These are phyloP conservation scores for Mycena albidolilacea DNA, from an alignment of 768 basidiomycete genomes.

Conservation along the genomic window DNA sequence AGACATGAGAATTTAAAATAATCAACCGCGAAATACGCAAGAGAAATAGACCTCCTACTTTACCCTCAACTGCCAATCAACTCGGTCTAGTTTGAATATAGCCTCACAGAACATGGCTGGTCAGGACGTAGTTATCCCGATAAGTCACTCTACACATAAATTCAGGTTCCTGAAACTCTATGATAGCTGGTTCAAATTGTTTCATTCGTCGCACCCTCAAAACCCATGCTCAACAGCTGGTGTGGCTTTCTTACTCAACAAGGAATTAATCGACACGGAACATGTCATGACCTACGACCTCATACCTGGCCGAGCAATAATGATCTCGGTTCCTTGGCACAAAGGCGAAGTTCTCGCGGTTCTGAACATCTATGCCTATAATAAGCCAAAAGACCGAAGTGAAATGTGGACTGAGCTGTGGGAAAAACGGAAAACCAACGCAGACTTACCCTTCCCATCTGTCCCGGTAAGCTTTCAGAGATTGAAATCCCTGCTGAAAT, in stretches of 20 bases:
- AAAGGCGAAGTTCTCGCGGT: slow-evolving; percentile 3
- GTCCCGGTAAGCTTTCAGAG: not conserved
- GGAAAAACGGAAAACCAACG: slow-evolving; percentile 1
- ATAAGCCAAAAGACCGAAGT: not conserved
- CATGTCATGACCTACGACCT: not conserved
- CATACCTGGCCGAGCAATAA: slow-evolving; percentile 7
- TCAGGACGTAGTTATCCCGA: not conserved
- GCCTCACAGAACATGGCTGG: not conserved
- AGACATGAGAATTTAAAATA: not conserved
- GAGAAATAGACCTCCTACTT: not conserved
- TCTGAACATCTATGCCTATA: slow-evolving; percentile 21
- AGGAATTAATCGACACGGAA: slow-evolving; percentile 4
- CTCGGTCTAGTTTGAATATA: not conserved
- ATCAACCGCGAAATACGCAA: not conserved
- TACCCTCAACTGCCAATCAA: not conserved
- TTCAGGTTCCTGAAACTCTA: slow-evolving; percentile 4
- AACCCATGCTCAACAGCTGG: slow-evolving; percentile 4
- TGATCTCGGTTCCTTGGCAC: slow-evolving; percentile 10
- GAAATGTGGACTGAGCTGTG: not conserved
- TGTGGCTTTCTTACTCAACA: slow-evolving; percentile 6
- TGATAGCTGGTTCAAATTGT: slow-evolving; percentile 1
- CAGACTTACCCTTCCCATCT: slow-evolving; percentile 6
- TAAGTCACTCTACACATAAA: not conserved
- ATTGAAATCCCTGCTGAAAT: not conserved
- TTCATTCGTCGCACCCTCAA: not conserved